phyloP scores from a whole-genome alignment of 2,329 filamentous ascomycete genomes.

The Ilyonectria robusta region DNA sequence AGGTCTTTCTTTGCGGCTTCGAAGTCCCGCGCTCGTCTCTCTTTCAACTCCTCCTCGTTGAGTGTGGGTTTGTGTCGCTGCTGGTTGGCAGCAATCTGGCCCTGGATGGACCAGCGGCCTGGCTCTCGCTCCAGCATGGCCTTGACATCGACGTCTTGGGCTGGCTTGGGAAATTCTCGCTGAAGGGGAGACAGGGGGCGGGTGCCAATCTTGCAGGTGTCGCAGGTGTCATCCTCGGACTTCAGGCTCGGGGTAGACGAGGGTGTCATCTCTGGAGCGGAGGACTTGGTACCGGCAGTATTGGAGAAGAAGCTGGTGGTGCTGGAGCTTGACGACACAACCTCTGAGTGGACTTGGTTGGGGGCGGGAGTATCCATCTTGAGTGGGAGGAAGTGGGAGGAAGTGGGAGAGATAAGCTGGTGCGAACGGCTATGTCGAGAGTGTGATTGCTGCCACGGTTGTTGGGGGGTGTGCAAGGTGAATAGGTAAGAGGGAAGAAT shows the following conservation, averaged over 20 bases:
- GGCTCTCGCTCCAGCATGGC: conserved; percentile 61
- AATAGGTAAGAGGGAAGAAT: too few relatives aligned
- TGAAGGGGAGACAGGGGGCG: conserved; percentile 54
- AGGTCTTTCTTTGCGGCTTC: conserved; percentile 64
- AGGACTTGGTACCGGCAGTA: conserved; percentile 36
- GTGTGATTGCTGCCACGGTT: neutral
- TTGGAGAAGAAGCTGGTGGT: conserved; percentile 37
- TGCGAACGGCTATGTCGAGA: neutral
- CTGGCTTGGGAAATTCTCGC: conserved; percentile 59
- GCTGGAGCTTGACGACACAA: conserved; percentile 35
- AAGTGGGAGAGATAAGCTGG: neutral
- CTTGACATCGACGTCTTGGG: conserved; percentile 56
- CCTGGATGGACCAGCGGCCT: conserved; percentile 58
- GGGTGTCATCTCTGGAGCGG: conserved; percentile 41
- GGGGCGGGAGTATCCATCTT: conserved; percentile 28
- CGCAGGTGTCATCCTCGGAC: conserved; percentile 31
- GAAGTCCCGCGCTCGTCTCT: conserved; percentile 57
- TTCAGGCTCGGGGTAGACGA: conserved; percentile 40
- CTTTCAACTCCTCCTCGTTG: conserved; percentile 49
- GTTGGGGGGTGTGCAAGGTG: neutral
- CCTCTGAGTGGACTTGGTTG: conserved; percentile 32
- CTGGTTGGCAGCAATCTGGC: conserved; percentile 53
- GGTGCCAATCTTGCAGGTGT: conserved; percentile 31
- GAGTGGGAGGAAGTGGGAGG: neutral
- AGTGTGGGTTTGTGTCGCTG: conserved; percentile 42